These are phyloP conservation scores for Willaertia magna DNA, from an alignment of 208 protist species.

Conservation along the genomic window DNA sequence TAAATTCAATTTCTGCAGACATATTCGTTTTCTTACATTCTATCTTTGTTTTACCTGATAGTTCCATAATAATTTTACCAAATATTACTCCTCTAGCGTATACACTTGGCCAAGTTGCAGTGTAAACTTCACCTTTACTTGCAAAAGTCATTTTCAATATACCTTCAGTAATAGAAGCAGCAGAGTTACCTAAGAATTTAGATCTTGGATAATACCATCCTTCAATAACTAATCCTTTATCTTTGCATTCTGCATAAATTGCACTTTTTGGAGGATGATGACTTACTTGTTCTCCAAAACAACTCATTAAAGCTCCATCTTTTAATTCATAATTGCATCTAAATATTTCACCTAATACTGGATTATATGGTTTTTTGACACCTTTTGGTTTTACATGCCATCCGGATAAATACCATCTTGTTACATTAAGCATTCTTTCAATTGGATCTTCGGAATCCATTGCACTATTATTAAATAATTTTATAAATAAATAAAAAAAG, in stretches of 20 bases:
- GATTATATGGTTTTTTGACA: slow-evolving; percentile 10
- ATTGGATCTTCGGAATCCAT: slow-evolving; percentile 28
- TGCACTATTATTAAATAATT: slow-evolving; percentile 10
- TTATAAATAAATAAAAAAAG: neutral
- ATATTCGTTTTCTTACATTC: slow-evolving; percentile 36
- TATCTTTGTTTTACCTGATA: slow-evolving; percentile 36
- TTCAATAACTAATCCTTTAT: slow-evolving; percentile 32
- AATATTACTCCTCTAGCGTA: slow-evolving; percentile 44
- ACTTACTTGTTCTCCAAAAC: slow-evolving; percentile 50
- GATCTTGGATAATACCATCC: slow-evolving; percentile 38
- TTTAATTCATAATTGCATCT: slow-evolving; percentile 32
- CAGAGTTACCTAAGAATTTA: slow-evolving; percentile 46
- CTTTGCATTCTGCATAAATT: slow-evolving; percentile 47
- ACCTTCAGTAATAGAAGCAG: slow-evolving; percentile 23
- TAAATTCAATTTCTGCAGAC: slow-evolving; percentile 44
- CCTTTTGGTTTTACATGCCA: slow-evolving; percentile 49
- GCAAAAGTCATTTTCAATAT: slow-evolving; percentile 15
- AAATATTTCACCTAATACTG: slow-evolving; percentile 55
- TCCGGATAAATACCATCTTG: slow-evolving; percentile 56
- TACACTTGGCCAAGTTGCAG: slow-evolving; percentile 43
- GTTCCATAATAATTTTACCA: slow-evolving; percentile 45
- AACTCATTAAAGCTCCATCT: slow-evolving; percentile 21
- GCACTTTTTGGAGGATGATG: slow-evolving; percentile 69
- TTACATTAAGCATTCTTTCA: slow-evolving; percentile 38
- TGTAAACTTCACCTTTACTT: slow-evolving; percentile 37